Conservation (phyloP, 2,329 filamentous ascomycete genomes). For the Zasmidium angulare region DNA sequence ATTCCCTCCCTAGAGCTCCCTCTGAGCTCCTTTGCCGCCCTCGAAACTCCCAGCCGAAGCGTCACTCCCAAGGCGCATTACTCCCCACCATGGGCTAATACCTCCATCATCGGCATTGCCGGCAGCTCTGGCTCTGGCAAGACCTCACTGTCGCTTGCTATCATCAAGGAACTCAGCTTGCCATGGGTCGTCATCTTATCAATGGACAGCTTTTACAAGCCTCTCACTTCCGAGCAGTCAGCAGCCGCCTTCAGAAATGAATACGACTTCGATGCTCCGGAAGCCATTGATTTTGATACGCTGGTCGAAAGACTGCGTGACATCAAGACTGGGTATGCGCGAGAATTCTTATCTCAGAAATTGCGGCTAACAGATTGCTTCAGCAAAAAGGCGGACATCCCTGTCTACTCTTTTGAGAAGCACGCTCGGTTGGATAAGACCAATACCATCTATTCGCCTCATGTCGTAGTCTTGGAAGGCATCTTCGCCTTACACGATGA, state of each 20-base stretch:
- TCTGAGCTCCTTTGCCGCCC: slow-evolving; percentile 22
- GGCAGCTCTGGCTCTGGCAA: slow-evolving; percentile 95
- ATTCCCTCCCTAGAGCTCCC: slow-evolving; percentile 27
- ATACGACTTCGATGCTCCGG: slow-evolving; percentile 92
- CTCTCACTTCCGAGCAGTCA: slow-evolving; percentile 75
- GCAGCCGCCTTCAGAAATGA: slow-evolving; percentile 82
- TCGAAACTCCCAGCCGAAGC: slow-evolving; percentile 12
- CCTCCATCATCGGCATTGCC: slow-evolving; percentile 94
- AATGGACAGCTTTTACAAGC: slow-evolving; percentile 99
- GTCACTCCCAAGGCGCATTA: slow-evolving; percentile 62
- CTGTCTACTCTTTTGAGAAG: slow-evolving; percentile 91
- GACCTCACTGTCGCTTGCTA: slow-evolving; percentile 88
- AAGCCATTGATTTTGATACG: slow-evolving; percentile 91
- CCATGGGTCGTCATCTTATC: slow-evolving; percentile 98
- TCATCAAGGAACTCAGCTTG: slow-evolving; percentile 83
- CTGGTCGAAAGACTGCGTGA: slow-evolving; percentile 77
- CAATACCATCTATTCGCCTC: slow-evolving; percentile 90
- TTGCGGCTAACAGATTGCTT: slow-evolving; percentile 5
- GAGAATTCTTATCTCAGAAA: neutral
- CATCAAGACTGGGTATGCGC: slow-evolving; percentile 81
- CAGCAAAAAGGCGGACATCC: slow-evolving; percentile 85
- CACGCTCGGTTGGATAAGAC: slow-evolving; percentile 78
- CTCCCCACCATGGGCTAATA: slow-evolving; percentile 90
- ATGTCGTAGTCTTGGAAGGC: slow-evolving; percentile 91
- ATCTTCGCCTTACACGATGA: slow-evolving; percentile 93